Conservation (phyloP, 176 grass and related monocot genomes). For the Canna indica region DNA sequence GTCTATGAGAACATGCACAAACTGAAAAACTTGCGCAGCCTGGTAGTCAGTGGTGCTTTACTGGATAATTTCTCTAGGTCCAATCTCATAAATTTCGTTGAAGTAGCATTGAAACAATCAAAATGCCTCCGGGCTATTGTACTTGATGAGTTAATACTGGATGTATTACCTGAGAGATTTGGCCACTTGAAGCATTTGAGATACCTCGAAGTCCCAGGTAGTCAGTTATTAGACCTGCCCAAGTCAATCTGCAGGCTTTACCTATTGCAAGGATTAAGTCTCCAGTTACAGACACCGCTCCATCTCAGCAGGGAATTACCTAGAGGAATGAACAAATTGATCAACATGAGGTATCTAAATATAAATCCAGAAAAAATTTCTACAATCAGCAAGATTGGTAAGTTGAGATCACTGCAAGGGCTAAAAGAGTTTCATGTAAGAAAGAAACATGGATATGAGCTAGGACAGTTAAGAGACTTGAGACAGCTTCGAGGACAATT, state of each 20-base stretch:
- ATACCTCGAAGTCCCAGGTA: conserved; percentile 26
- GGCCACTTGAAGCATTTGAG: conserved; percentile 28
- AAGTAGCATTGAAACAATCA: conserved; percentile 2
- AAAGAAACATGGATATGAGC: not conserved
- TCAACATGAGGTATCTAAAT: conserved; percentile 25
- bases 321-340: conserved; percentile 21
- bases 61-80: not conserved
- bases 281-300: not conserved
- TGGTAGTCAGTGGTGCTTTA: conserved; percentile 27
- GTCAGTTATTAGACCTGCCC: not conserved
- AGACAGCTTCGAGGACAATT: conserved; percentile 20
- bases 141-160: conserved; percentile 10
- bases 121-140: conserved; percentile 27
- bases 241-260: conserved; percentile 34
- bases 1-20: conserved; percentile 6
- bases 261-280: conserved; percentile 22
- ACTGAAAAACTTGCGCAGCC: conserved; percentile 30
- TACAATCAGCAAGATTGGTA: conserved; percentile 20
- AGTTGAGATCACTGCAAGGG: conserved; percentile 7
- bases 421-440: conserved; percentile 15
- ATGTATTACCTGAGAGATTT: conserved; percentile 19
- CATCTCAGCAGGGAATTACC: not conserved
- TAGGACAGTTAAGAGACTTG: conserved; percentile 22
- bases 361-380: conserved; percentile 4
- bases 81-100: conserved; percentile 21